Conservation (phyloP, 176 grass and related monocot species). For the Dendrocalamus sinicus region DNA sequence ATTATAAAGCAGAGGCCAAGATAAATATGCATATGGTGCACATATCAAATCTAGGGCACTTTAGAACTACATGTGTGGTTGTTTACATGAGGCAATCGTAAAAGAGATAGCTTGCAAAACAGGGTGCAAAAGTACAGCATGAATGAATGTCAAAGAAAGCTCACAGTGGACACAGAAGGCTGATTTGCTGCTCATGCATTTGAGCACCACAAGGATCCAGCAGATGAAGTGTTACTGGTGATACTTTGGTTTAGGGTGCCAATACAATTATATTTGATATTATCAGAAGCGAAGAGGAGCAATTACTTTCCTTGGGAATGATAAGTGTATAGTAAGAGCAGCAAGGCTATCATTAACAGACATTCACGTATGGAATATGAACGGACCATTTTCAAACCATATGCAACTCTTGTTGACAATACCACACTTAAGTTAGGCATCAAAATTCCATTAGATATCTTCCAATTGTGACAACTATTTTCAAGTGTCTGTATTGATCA, state of each 20-base stretch:
- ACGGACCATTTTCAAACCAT: background rate
- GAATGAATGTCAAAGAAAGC: slow-evolving; percentile 21
- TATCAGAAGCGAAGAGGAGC: slow-evolving; percentile 10
- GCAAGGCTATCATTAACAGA: background rate
- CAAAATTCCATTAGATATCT: slow-evolving; percentile 10
- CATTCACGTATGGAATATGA: background rate
- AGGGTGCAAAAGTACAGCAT: background rate
- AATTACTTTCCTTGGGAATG: background rate
- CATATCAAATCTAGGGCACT: background rate
- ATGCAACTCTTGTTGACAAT: background rate
- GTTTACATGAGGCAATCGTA: background rate
- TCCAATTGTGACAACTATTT: background rate
- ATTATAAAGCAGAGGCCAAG: background rate
- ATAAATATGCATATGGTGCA: background rate
- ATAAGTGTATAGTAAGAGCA: background rate
- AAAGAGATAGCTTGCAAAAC: background rate
- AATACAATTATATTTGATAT: background rate
- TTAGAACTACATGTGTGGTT: background rate
- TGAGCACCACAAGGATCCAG: background rate
- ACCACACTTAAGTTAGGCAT: background rate
- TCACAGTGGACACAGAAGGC: background rate
- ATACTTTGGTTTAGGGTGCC: slow-evolving; percentile 14
- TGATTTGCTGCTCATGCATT: background rate
- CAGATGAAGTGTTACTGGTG: slow-evolving; percentile 12
- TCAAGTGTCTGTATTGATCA: background rate